These are phyloP conservation scores for Coemansia sp. DNA, from an alignment of 192 early-diverging fungal genomes.

Conservation along the genomic window DNA sequence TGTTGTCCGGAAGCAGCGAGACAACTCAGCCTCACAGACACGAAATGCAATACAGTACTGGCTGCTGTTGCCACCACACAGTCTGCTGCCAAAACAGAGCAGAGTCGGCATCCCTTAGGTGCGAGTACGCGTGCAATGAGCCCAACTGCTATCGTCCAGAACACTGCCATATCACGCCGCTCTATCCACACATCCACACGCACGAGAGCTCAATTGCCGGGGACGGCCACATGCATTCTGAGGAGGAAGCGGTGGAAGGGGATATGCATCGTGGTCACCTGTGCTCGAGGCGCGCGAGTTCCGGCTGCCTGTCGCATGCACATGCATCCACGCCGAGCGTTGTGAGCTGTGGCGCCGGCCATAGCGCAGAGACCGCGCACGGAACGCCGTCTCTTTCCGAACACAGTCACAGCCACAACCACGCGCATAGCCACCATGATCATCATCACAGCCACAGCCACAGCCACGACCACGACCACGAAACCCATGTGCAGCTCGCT, in stretches of 20 bases:
- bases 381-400: too few species aligned
- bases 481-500: slow-evolving; percentile 7
- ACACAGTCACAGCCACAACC: slow-evolving; percentile 1
- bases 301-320: too few species aligned
- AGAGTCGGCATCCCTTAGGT: neutral
- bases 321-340: neutral
- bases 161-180: slow-evolving; percentile 44
- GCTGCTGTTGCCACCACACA: too few species aligned
- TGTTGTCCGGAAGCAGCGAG: slow-evolving; percentile 6
- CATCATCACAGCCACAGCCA: slow-evolving; percentile 1
- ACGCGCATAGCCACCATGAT: too few species aligned
- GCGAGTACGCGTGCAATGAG: slow-evolving; percentile 40
- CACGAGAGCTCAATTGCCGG: slow-evolving; percentile 7
- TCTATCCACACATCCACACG: slow-evolving; percentile 35
- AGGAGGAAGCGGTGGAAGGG: too few species aligned
- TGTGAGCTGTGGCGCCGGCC: neutral
- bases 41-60: neutral
- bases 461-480: slow-evolving; percentile 7
- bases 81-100: neutral
- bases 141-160: slow-evolving; percentile 29
- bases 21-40: neutral
- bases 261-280: too few species aligned
- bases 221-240: neutral
- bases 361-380: neutral
- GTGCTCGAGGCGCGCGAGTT: too few species aligned